Evolutionary conservation across 371 early-diverging fungal species (phyloP), one percentile per base, ranked within the genome.

Genomic region (Neoconidiobolus thromboides): DNA sequence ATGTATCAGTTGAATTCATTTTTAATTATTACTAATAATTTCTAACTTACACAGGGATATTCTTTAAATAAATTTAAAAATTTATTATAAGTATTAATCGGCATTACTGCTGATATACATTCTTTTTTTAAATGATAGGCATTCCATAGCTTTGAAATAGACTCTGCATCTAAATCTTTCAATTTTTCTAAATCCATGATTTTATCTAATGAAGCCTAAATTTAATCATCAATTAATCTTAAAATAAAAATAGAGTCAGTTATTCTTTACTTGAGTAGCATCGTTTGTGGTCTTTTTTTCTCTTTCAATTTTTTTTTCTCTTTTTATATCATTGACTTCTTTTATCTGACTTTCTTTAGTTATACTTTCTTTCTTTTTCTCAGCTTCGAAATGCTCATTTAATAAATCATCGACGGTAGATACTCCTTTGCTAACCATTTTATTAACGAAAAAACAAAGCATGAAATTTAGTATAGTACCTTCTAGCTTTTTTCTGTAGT

Each of bases 141-240:
- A 48, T 80, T 88, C 95, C 93, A 94, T 63, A 94, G 81, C 58
- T 84, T 71, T 9, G 69, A 66, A 47, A 91, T 83, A 1, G 73
- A 74, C 47, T 87, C 83, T 0, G 77, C 63, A n/a, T 73, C 64
- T 63, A 84, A 78, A 40, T 77, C 72, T 41, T 70, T 68, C 2
- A 92, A 62, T 53, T 76, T 59, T 0, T 91, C 89, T 43, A 90
- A 26, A 62, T 84, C 80, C 58, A 93, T 74, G 58, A 93, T 78
- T 66, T 88, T 80, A 63, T 84, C 81, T 63, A 94, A 69, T 0
- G 83, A 71, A 80, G 82, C 69, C 2, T 40, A 47, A 43, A 2
- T n/a, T 26, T 26, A 4, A 44, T 43, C 49, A 43, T 3, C 9
- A 48, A 1, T 9, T 10, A 15, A 52, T 10, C 10, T 38, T 50